Evolutionary conservation across 139 green algal genomes (phyloP), one percentile per base, ranked within the genome.

Genomic region (Coelastrella sp.): DNA sequence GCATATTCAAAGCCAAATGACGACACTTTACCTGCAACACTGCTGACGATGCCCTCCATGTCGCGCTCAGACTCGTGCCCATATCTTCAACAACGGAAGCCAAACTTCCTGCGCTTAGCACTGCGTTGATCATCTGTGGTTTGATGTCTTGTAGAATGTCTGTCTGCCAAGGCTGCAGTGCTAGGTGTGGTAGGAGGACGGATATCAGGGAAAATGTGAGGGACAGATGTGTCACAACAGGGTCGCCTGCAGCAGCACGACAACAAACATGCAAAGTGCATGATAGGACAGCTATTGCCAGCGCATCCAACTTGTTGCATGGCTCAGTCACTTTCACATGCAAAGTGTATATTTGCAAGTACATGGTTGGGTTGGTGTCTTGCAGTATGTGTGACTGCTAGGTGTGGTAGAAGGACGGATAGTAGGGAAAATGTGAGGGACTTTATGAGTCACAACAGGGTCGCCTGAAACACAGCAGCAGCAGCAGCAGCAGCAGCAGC

Each of bases 81-180:
- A 78, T 23, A 78, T 87, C 82, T n/a, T 87, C 82, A 47, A 56
- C 32, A 7, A 87, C 82, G 20, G 32, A 58, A 7, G 82, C 82
- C 23, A 78, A n/a, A 4, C 60, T 61, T 10, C 82, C 82, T 11
- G 65, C 82, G 14, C 64, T 64, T 0, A 79, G 17, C 3, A 87
- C 5, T 14, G 32, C 82, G 7, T 66, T 61, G 4, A 87, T 20
- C 64, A 87, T 64, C 16, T 60, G 82, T 19, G 58, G 82, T 32
- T 78, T 47, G 23, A 78, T 17, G 14, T 77, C 23, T 11, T 87
- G 14, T 64, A 78, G 65, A 0, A 68, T 6, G 47, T 89, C 47
- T 32, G 77, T n/a, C 73, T 89, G 85, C 85, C 85, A 89, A 20
- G 71, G 71, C 58, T 59, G 73, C 57, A 82, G 85, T 8, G 54